phyloP scores from a whole-genome alignment of 768 basidiomycete genomes.

The Amanita molliuscula region DNA sequence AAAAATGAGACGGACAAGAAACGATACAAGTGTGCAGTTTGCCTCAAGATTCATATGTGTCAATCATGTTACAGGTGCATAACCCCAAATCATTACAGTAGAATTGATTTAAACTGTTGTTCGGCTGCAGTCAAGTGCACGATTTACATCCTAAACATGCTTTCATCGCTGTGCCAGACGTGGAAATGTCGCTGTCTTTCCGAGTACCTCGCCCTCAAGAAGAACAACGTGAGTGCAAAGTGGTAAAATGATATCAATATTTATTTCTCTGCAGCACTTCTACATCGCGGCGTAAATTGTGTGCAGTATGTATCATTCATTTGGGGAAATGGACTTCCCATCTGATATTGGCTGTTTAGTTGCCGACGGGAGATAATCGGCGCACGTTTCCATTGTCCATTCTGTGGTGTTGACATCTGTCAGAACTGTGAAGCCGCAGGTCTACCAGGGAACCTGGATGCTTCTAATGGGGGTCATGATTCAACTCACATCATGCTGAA shows the following conservation, averaged over 20 bases:
- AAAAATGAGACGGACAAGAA: slow-evolving; percentile 44
- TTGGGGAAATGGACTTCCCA: neutral
- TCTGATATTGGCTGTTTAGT: slow-evolving; percentile 25
- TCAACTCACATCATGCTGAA: slow-evolving; percentile 94
- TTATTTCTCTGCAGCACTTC: slow-evolving; percentile 42
- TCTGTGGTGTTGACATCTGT: slow-evolving; percentile 82
- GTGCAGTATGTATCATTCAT: slow-evolving; percentile 53
- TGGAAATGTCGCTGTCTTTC: slow-evolving; percentile 28
- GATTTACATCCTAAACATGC: slow-evolving; percentile 86
- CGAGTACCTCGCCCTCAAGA: slow-evolving; percentile 30
- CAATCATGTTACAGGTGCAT: slow-evolving; percentile 72
- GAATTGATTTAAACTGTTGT: neutral
- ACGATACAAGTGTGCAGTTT: slow-evolving; percentile 80
- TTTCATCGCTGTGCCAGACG: slow-evolving; percentile 73
- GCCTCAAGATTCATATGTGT: slow-evolving; percentile 73
- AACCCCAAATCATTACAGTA: neutral
- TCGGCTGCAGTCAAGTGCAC: slow-evolving; percentile 61
- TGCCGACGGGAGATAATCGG: slow-evolving; percentile 87
- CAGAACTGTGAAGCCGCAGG: slow-evolving; percentile 83
- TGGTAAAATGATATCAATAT: neutral
- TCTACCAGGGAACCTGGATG: slow-evolving; percentile 73
- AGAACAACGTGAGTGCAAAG: slow-evolving; percentile 45
- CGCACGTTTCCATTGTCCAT: slow-evolving; percentile 86
- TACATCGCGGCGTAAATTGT: slow-evolving; percentile 77
- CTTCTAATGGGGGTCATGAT: slow-evolving; percentile 65